Evolutionary conservation across 345 rosid species (phyloP).

Genomic region (Citrus medica): DNA sequence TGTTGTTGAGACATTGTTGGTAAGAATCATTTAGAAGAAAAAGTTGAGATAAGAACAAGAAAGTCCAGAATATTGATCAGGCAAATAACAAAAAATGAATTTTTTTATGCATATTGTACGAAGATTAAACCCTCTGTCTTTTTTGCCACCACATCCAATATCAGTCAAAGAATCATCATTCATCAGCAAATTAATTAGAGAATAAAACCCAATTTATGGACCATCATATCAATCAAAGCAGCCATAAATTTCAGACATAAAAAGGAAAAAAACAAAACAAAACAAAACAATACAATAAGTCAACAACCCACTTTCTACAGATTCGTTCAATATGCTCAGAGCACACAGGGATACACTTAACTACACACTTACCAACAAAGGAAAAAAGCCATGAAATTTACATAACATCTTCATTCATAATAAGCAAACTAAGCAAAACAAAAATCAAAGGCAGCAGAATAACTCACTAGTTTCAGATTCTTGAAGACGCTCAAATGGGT

Average conservation of each 20-base stretch:
- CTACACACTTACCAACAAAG: slow-evolving; percentile 16
- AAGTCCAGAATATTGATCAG: slow-evolving; percentile 2
- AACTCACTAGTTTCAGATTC: slow-evolving; percentile 38
- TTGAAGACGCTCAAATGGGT: slow-evolving; percentile 32
- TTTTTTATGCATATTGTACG: neutral
- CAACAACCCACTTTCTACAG: slow-evolving; percentile 32
- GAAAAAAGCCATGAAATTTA: neutral
- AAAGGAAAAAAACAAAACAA: neutral
- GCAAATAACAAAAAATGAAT: neutral
- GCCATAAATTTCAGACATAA: slow-evolving; percentile 14
- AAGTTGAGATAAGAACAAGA: slow-evolving; percentile 8
- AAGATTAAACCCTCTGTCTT: slow-evolving; percentile 15
- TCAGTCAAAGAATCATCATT: slow-evolving; percentile 7
- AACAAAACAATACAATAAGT: neutral
- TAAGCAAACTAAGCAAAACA: neutral
- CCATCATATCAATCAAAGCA: slow-evolving; percentile 20
- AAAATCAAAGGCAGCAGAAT: slow-evolving; percentile 1
- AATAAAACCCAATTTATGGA: slow-evolving; percentile 31
- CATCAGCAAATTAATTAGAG: slow-evolving; percentile 21
- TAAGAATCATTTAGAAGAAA: neutral
- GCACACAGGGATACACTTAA: slow-evolving; percentile 1
- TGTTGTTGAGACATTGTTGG: slow-evolving; percentile 1
- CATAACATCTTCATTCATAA: neutral
- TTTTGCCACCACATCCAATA: slow-evolving; percentile 8
- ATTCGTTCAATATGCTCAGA: slow-evolving; percentile 28